Conservation (phyloP, 164 flowering plant genomes). For the Vitis riparia region DNA sequence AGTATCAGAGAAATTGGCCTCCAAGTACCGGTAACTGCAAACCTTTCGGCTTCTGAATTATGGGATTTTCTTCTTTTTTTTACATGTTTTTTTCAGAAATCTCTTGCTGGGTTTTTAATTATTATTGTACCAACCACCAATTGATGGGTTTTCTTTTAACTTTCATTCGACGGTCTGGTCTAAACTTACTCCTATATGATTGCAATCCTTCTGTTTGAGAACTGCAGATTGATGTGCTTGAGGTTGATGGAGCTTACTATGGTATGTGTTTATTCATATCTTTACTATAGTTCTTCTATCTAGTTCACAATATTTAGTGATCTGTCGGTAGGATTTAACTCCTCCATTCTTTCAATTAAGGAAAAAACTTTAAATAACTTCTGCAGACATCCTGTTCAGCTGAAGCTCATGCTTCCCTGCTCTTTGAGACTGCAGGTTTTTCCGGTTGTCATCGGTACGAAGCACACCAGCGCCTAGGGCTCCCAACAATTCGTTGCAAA, state of each 20-base stretch:
- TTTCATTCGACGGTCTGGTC: not conserved
- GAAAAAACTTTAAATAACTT: too few species aligned
- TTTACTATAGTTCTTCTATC: not conserved
- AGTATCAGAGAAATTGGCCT: constrained; percentile 85
- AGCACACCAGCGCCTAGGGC: constrained; percentile 86
- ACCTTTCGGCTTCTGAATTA: too few species aligned
- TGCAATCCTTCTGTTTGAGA: not conserved
- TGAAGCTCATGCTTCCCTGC: too few species aligned
- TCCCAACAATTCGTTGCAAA: constrained; percentile 88
- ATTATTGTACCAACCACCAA: too few species aligned
- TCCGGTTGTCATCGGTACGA: constrained; percentile 92
- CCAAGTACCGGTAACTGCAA: constrained; percentile 71
- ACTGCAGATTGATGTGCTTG: constrained; percentile 96
- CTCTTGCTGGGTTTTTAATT: not conserved
- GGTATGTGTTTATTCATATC: constrained; percentile 46
- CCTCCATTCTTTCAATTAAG: too few species aligned
- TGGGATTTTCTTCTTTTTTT: not conserved
- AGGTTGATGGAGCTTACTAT: constrained; percentile 92
- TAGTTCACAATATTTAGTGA: too few species aligned
- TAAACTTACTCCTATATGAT: not conserved
- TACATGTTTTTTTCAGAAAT: not conserved
- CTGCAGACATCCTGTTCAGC: too few species aligned
- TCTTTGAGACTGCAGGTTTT: constrained; percentile 46
- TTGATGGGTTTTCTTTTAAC: not conserved
- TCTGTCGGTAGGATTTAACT: too few species aligned